Evolutionary conservation across 768 basidiomycete species (phyloP).

Genomic region (Heimioporus sp.): DNA sequence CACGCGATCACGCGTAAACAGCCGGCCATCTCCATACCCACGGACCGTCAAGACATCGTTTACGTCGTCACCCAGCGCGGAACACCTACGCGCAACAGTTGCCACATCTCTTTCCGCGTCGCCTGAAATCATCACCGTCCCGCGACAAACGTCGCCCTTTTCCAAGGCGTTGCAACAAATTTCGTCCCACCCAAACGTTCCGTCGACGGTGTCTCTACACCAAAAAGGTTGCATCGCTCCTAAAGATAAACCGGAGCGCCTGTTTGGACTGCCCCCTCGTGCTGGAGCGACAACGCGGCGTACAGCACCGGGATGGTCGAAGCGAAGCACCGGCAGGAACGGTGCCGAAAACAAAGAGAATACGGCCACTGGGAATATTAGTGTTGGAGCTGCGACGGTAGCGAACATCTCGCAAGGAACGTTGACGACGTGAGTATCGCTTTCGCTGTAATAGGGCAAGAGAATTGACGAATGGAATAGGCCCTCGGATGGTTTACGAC

Average conservation of each 20-base stretch:
- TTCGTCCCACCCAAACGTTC: slow-evolving; percentile 41
- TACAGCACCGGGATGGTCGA: slow-evolving; percentile 61
- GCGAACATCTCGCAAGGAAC: slow-evolving; percentile 32
- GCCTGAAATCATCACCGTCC: slow-evolving; percentile 9
- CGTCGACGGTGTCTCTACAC: slow-evolving; percentile 20
- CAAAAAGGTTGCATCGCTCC: slow-evolving; percentile 34
- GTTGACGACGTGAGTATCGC: slow-evolving; percentile 53
- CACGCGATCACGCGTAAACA: slow-evolving; percentile 63
- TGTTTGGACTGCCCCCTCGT: slow-evolving; percentile 32
- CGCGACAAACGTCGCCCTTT: slow-evolving; percentile 19
- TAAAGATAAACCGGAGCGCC: slow-evolving; percentile 30
- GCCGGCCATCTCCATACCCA: slow-evolving; percentile 75
- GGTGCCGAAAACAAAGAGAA: slow-evolving; percentile 60
- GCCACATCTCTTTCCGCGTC: slow-evolving; percentile 19
- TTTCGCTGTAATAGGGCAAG: background rate
- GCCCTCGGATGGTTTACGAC: slow-evolving; percentile 39
- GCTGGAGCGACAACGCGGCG: slow-evolving; percentile 56
- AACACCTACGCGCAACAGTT: slow-evolving; percentile 33
- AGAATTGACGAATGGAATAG: slow-evolving; percentile 22
- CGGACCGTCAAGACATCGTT: slow-evolving; percentile 45
- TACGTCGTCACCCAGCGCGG: slow-evolving; percentile 36
- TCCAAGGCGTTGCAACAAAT: slow-evolving; percentile 42
- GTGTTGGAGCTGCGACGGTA: background rate
- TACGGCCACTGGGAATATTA: slow-evolving; percentile 11
- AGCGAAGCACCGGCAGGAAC: slow-evolving; percentile 53